Evolutionary conservation across 805 yeast genomes (phyloP), one percentile per base, ranked within the genome.

Genomic region (Myxozyma neglecta): DNA sequence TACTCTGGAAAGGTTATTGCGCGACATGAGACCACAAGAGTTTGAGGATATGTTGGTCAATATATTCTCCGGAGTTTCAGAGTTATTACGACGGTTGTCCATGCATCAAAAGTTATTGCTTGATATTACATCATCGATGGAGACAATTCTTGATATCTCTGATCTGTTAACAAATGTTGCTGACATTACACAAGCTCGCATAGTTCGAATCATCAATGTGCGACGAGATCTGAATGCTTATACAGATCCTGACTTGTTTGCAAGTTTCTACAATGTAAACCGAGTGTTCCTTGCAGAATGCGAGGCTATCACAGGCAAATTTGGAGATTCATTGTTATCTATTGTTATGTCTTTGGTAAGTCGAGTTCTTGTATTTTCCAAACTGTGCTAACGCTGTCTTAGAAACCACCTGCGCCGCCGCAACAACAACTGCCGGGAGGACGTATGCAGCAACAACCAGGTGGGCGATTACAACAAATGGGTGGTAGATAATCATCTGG

Each of bases 61-160:
- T 35, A 85, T 86, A 3, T 89, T 83, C 67, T 75, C 89, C 0
- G 80, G 83, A 20, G 77, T 88, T 2, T 83, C 90, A 0, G 96
- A 88, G 69, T 85, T 90, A 18, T 76, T 91, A 32, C 78, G 93
- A 64, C 80, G 96, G 60, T 76, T 92, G 36, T 84, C 89, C 0
- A 76, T 83, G 8, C 97, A 91, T 61, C 96, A 91, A 71, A 91
- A 90, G 72, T 69, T 89, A 4, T 73, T 93, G 35, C 78, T 94
- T 13, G 94, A 90, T 66, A 71, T 88, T 56, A 85, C 96, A 0
- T 74, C 87, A 36, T 81, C 80, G 54, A 76, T 70, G 56, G 72
- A 80, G 39, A 56, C 60, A 18, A 45, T 59, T 14, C 36, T 59
- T 20, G 69, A 65, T 62, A 81, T 87, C 6, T 81, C 86, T 9